These are phyloP conservation scores for Mortierella sp. DNA, from an alignment of 371 early-diverging fungal genomes.

Conservation along the genomic window DNA sequence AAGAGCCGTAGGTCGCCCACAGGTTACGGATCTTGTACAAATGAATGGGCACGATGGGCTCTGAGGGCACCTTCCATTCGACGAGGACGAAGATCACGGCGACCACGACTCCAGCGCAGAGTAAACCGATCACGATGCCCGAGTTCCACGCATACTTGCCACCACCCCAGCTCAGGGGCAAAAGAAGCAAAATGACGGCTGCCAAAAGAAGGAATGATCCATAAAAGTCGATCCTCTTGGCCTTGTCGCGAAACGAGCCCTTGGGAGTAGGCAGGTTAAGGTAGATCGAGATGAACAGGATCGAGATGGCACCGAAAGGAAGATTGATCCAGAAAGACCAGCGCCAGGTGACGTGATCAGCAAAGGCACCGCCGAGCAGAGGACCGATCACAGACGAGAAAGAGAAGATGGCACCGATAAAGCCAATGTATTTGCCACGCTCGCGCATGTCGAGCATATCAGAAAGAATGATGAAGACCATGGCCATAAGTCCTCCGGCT, in stretches of 20 bases:
- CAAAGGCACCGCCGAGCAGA: conserved; percentile 78
- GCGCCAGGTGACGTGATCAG: conserved; percentile 63
- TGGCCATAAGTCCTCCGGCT: conserved; percentile 80
- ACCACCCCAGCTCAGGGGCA: conserved; percentile 74
- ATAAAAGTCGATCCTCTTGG: conserved; percentile 71
- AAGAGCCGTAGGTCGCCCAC: conserved; percentile 42
- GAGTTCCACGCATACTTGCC: conserved; percentile 65
- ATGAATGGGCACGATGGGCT: conserved; percentile 65
- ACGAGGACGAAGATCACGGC: conserved; percentile 56
- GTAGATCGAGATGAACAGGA: conserved; percentile 64
- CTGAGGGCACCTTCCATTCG: conserved; percentile 63
- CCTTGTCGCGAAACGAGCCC: conserved; percentile 60
- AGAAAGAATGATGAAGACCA: conserved; percentile 78
- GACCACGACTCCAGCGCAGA: conserved; percentile 58
- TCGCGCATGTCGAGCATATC: conserved; percentile 63
- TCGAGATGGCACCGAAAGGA: conserved; percentile 70
- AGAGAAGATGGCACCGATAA: conserved; percentile 65
- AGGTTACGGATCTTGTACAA: conserved; percentile 52
- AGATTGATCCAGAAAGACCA: conserved; percentile 85
- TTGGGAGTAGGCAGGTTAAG: conserved; percentile 62
- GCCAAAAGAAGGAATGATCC: conserved; percentile 68
- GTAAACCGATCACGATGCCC: conserved; percentile 58
- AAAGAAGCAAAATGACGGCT: conserved; percentile 64
- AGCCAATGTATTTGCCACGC: conserved; percentile 65
- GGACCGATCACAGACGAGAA: conserved; percentile 79